Percentiles rank a stretch among this genome's conserved stretches.
phyloP scores from a whole-genome alignment of 768 basidiomycete genomes.

The Tylopilus rubrobrunneus region DNA sequence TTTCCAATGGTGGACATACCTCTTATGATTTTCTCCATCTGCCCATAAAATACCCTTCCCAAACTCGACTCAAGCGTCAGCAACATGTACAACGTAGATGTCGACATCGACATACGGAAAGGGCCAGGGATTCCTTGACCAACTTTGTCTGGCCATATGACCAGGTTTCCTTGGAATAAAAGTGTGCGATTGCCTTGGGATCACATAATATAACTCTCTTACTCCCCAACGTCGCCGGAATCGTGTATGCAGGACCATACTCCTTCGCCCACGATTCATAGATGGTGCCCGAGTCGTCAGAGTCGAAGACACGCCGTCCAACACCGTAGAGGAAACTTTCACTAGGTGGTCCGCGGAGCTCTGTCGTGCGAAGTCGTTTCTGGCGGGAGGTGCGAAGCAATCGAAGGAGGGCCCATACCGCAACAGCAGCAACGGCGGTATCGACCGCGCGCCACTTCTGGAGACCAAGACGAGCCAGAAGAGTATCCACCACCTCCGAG shows the following conservation, averaged over 20 bases:
- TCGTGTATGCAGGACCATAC: slow-evolving; percentile 14
- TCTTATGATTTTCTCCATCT: slow-evolving; percentile 20
- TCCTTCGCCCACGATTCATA: slow-evolving; percentile 23
- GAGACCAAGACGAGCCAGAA: too few species aligned
- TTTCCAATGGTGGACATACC: background rate
- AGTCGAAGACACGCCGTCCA: background rate
- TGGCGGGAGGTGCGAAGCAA: background rate
- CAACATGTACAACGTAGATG: background rate
- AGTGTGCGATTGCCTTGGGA: slow-evolving; percentile 33
- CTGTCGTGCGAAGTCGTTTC: slow-evolving; percentile 7
- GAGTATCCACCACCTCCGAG: too few species aligned
- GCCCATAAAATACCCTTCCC: slow-evolving; percentile 30
- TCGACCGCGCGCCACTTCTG: too few species aligned
- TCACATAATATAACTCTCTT: slow-evolving; percentile 30
- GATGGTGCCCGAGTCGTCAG: background rate
- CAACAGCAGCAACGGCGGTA: too few species aligned
- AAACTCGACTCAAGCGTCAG: background rate
- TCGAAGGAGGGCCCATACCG: too few species aligned
- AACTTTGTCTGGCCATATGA: slow-evolving; percentile 42
- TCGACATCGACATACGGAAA: background rate
- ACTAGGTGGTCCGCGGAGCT: slow-evolving; percentile 17
- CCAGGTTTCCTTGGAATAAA: slow-evolving; percentile 11
- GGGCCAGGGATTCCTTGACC: slow-evolving; percentile 30
- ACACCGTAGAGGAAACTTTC: slow-evolving; percentile 18
- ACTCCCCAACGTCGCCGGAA: slow-evolving; percentile 14